Conservation (phyloP, 2,329 filamentous ascomycete genomes). For the Fusarium sororula region DNA sequence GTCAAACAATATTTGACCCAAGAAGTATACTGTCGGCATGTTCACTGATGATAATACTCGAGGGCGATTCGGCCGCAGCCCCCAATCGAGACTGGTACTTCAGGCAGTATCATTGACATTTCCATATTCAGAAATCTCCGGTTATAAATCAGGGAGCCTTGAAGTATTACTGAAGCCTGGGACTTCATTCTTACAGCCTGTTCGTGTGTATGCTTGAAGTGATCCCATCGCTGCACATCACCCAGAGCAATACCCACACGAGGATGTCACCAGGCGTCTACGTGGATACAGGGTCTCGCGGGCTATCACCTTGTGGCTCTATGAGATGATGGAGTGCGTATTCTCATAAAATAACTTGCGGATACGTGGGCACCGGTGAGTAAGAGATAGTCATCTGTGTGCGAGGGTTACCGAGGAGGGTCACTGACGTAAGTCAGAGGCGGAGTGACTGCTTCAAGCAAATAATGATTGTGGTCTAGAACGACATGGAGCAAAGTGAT, state of each 20-base stretch:
- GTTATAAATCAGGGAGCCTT: not conserved
- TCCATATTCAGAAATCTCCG: not conserved
- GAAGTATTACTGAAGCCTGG: not conserved
- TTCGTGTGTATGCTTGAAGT: not conserved
- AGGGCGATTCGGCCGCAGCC: not conserved
- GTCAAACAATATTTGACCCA: not conserved
- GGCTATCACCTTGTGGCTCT: accelerated
- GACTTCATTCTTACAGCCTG: not conserved
- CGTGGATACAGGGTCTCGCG: accelerated
- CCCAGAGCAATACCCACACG: not conserved
- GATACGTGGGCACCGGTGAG: not conserved
- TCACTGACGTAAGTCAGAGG: not conserved
- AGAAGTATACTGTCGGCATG: not conserved
- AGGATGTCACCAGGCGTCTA: not conserved
- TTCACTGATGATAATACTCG: not conserved
- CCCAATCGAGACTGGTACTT: not conserved
- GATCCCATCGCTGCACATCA: not conserved
- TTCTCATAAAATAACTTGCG: accelerated
- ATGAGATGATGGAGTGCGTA: not conserved
- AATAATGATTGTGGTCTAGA: not conserved
- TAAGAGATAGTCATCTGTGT: not conserved
- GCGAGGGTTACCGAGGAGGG: too few relatives aligned
- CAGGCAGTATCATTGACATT: not conserved
- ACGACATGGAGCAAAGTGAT: accelerated
- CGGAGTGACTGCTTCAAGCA: too few relatives aligned